Percentiles rank a stretch among this genome's conserved stretches.
Evolutionary conservation across 305 asterid species (phyloP).

Genomic region (Fraxinus ornus): DNA sequence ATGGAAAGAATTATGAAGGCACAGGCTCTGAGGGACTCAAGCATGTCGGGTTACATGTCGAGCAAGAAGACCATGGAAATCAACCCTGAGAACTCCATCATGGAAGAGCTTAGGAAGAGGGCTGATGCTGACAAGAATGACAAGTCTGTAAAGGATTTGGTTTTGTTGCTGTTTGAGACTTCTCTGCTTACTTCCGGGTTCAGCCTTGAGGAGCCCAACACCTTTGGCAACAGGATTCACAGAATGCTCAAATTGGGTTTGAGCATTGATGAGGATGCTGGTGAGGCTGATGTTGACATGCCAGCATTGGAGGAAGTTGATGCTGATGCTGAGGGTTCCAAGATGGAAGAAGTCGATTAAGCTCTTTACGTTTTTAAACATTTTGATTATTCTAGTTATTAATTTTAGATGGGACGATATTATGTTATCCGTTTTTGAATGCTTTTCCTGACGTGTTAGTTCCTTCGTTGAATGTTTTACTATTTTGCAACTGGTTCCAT

Average conservation of each 20-base stretch:
- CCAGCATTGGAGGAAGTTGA: not conserved
- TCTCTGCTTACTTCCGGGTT: not conserved
- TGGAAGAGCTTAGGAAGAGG: not conserved
- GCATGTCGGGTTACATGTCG: not conserved
- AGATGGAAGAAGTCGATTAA: not conserved
- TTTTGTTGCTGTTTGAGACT: not conserved
- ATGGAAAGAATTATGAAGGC: not conserved
- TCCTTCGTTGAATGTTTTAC: not conserved
- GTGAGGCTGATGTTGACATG: not conserved
- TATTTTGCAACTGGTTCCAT: not conserved
- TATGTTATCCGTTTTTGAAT: not conserved
- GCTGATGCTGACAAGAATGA: not conserved
- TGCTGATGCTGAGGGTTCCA: slow-evolving; percentile 1
- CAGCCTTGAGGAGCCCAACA: not conserved
- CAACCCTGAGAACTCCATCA: not conserved
- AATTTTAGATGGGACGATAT: not conserved
- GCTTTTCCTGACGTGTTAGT: not conserved
- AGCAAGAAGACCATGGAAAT: not conserved
- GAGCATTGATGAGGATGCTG: not conserved
- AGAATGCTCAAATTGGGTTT: not conserved
- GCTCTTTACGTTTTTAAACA: not conserved
- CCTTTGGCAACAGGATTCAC: not conserved
- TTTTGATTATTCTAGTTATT: not conserved
- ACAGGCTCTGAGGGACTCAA: not conserved
- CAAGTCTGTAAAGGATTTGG: not conserved